Base-by-base conservation (phyloP, 495 filamentous ascomycete species). In the Umbilicaria muhlenbergii region DNA sequence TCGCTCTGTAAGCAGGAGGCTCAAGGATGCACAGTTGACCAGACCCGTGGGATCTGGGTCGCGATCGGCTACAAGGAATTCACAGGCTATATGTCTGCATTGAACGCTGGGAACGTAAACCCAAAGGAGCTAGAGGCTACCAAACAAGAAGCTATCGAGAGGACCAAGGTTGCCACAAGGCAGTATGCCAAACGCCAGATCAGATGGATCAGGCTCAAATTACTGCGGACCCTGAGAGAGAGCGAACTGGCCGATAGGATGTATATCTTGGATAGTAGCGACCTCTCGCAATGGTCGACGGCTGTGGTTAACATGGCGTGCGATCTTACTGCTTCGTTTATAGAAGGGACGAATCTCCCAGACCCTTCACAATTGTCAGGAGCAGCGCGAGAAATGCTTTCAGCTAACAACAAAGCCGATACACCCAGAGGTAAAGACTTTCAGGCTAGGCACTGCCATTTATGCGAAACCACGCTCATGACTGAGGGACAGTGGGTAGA, bases 11-110 rank as follows among this genome's bases (percentile, higher is more conserved):
- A 61, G 13, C 63, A 70, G 35, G 50, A 68, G 13, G 53, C 61
- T 0, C 52, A 66, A 10, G 80, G 77, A 0, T 57, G 66, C 1
- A 48, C 50, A 5, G 61, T 91, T 16, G 83, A 96, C 50, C 65
- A 70, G 39, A 80, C 73, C 0, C 73, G 77, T 24, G 92, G 92
- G 3, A 91, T 96, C 12, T 96, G 87, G 86, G 78, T 91, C 40
- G 89, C 87, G 11, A 96, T 99, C 51, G 92, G 92, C 0, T 94
- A 85, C 58, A 93, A 91, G 53, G 86, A 99, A 58, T 76, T 94
- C 57, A 67, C 80, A 40, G 67, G 71, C 0, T 94, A 83, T 47
- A 64, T 88, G 16, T 46, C 64, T 3, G 73, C 76, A 6, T 47
- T 76, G 19, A 49, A 61, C 34, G 47, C 64, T 10, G 63, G 51